A percentile compares a stretch with the other conserved stretches of the same genome.
Conservation (phyloP, 2,329 filamentous ascomycete genomes). For the Didymella sp. region DNA sequence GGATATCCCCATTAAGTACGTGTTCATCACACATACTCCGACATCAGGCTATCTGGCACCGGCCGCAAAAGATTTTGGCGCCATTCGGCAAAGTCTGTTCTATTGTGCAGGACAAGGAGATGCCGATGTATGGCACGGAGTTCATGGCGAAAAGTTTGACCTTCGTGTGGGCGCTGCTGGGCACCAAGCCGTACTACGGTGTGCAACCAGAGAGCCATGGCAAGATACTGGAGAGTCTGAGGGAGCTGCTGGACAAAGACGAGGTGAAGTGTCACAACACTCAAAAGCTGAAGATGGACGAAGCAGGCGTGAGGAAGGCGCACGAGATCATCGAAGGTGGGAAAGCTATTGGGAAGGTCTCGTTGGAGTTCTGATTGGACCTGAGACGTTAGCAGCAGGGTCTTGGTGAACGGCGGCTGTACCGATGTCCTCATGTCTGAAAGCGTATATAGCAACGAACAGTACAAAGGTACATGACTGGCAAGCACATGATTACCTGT, state of each 20-base stretch:
- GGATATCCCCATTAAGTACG: not conserved
- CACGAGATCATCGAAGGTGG: not conserved
- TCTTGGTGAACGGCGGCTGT: not conserved
- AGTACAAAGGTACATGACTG: not conserved
- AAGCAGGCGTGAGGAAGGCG: not conserved
- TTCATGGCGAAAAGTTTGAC: not conserved
- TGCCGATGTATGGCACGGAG: not conserved
- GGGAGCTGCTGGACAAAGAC: not conserved
- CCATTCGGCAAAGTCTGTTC: not conserved
- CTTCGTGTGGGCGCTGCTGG: not conserved
- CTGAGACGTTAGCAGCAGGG: no score
- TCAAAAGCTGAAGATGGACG: not conserved
- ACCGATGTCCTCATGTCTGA: not conserved
- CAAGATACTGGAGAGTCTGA: not conserved
- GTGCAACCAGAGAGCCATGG: not conserved
- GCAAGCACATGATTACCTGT: constrained; percentile 28
- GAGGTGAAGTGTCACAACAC: not conserved
- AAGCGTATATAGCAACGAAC: not conserved
- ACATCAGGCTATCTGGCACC: not conserved
- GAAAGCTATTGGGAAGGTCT: not conserved
- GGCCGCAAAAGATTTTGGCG: not conserved
- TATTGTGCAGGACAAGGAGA: not conserved
- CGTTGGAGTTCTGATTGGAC: not conserved
- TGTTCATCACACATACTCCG: not conserved
- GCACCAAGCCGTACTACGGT: not conserved